Evolutionary conservation across 192 early-diverging fungal genomes (phyloP), one percentile per base, ranked within the genome.

Genomic region (Podila clonocystis): DNA sequence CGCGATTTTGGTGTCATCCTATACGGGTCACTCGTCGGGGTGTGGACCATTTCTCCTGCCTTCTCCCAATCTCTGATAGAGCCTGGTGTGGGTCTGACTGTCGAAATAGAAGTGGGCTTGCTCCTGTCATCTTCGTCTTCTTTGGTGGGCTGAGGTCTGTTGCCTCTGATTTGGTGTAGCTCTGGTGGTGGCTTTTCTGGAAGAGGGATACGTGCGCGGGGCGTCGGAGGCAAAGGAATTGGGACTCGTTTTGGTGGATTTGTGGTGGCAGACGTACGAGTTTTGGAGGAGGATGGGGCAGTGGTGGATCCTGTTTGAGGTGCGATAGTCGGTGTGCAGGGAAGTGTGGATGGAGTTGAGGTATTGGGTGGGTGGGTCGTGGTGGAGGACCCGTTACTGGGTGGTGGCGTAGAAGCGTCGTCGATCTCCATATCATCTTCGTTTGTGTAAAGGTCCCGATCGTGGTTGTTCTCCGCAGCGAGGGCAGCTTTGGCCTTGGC

Each of bases 341-440:
- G 59, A 61, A 55, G 52, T 30, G 59, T 61, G 22, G 59, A 30
- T 28, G 63, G 7, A 9, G 26, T 29, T 17, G 63, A 26, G 20
- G 52, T 13, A 19, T 63, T 45, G n/a, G 68, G 28, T 41, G 60
- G 62, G 11, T 55, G 24, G 26, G 45, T 75, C 11, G 75, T 41
- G 17, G 22, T 22, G 9, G 75, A 77, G 0, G 74, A 62, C 57
- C 68, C 66, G 24, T 65, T 65, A 33, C 70, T 80, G 0, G 83
- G 65, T 11, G 83, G 83, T 24, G 83, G 83, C 3, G 83, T 79
- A n/a, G 76, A 80, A 9, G 75, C 75, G 31, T 84, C 83, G 22
- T 75, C 83, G 60, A 84, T 84, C 63, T 84, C 83, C 83, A 84
- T 84, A 36, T 84, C 83, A 45, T 84, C 83, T 57, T 84, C 77